Evolutionary conservation across 371 early-diverging fungal genomes (phyloP), one percentile per base, ranked within the genome.

Genomic region (Amoeboradix gromovi): DNA sequence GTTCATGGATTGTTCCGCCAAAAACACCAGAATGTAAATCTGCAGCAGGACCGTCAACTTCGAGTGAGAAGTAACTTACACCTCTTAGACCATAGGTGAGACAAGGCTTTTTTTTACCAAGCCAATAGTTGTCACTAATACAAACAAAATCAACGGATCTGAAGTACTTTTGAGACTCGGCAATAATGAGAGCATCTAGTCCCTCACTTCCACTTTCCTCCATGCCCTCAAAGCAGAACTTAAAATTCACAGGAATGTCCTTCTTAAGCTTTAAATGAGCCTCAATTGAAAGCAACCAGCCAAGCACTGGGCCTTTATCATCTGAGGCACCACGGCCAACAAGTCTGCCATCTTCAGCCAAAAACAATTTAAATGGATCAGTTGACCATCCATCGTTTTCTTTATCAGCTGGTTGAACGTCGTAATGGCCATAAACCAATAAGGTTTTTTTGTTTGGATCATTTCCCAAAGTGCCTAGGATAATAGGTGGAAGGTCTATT

Each of bases 1-100:
- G 96, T 80, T 95, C 96, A 76, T 94, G 91, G 67, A 93, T 87
- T 29, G 89, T 88, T 69, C 75, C 73, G 74, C 92, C 96, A 80
- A 92, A 95, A 67, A 95, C 90, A 76, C 95, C 95, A 73, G 89
- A 89, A 80, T 95, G 95, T 69, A 95, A 82, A 76, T 94, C 95
- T 70, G 74, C 75, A 67, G 81, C 85, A 22, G 90, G 90, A 28
- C 90, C 90, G 76, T 82, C 81, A 71, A 90, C 76, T 67, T 78
- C 78, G 70, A 89, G 68, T 71, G 82, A 82, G 82, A 86, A 92
- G 79, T 90, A 90, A 70, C 87, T 88, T 70, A 92, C 86, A 71
- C 96, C 96, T 68, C 96, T 90, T 68, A 95, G 85, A 70, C 96
- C 96, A 75, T 94, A 92, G 31, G 94, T 95, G 74, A 95, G 78